phyloP scores from a whole-genome alignment of 352 stramenopile genomes.

The Phytophthora colocasiae region DNA sequence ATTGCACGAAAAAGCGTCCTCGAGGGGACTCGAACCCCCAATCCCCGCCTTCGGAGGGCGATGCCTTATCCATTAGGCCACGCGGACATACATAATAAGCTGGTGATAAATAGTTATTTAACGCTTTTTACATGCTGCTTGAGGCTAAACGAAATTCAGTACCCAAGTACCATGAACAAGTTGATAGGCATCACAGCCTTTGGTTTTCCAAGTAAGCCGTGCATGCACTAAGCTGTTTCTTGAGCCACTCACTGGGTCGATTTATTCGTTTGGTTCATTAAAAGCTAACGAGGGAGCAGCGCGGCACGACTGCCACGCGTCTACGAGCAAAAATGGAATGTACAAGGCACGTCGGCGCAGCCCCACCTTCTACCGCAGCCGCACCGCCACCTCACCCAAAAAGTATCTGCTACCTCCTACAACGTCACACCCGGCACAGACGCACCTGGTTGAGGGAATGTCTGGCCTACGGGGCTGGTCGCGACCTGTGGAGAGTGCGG shows the following conservation, averaged over 20 bases:
- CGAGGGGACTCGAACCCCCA: constrained; percentile 45
- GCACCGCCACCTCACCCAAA: constrained; percentile 21
- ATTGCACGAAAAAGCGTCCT: constrained; percentile 29
- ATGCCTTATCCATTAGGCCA: constrained; percentile 11
- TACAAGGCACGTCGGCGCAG: constrained; percentile 31
- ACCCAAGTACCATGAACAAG: too few relatives aligned
- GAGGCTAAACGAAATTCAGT: too few relatives aligned
- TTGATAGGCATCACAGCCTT: too few relatives aligned
- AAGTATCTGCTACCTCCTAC: constrained; percentile 36
- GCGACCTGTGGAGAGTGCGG: constrained; percentile 39
- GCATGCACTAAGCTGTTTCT: background rate
- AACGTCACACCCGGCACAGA: constrained; percentile 51
- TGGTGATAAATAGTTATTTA: too few relatives aligned
- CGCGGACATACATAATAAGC: constrained; percentile 1
- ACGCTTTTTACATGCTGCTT: too few relatives aligned
- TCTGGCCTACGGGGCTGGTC: constrained; percentile 26
- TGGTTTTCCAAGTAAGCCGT: too few relatives aligned
- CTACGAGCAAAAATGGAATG: constrained; percentile 43
- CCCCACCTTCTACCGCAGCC: constrained; percentile 14
- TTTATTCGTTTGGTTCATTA: constrained; percentile 37
- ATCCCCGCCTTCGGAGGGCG: constrained; percentile 32
- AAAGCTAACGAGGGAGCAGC: constrained; percentile 33
- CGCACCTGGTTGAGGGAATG: constrained; percentile 26
- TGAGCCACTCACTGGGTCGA: constrained; percentile 16
- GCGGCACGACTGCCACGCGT: constrained; percentile 20